These are phyloP conservation scores for Corrigiola litoralis DNA, from an alignment of 179 eudicot species.

Conservation along the genomic window DNA sequence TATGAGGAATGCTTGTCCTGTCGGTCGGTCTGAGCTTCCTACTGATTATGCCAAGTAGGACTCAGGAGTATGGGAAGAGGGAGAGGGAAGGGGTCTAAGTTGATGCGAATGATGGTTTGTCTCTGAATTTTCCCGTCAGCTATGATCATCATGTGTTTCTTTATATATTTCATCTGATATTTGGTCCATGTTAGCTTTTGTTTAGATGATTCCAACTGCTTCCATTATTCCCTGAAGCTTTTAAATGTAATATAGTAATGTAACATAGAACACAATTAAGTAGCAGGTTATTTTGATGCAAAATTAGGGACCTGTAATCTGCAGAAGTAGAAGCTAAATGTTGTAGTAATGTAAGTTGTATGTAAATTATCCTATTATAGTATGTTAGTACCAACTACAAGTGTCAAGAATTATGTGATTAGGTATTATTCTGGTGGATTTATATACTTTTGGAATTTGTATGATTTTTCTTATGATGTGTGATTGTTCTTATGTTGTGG, in stretches of 20 bases:
- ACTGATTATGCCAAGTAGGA: conserved; percentile 45
- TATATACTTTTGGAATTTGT: too few relatives aligned
- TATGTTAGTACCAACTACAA: not conserved
- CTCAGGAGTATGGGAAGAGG: conserved; percentile 30
- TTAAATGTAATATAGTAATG: conserved; percentile 12
- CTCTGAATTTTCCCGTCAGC: conserved; percentile 22
- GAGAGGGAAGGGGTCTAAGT: conserved; percentile 16
- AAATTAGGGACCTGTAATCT: conserved; percentile 12
- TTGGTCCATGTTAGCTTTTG: conserved; percentile 15
- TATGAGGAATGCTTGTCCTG: conserved; percentile 42
- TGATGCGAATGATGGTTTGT: conserved; percentile 8
- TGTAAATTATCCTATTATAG: too few relatives aligned
- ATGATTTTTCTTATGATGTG: too few relatives aligned
- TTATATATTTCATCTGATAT: conserved; percentile 14
- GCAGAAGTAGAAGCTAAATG: conserved; percentile 1
- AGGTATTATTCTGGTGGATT: not conserved
- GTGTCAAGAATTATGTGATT: not conserved
- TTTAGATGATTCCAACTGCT: not conserved
- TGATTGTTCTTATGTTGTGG: not conserved
- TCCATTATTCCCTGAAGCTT: not conserved
- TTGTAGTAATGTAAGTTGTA: conserved; percentile 18
- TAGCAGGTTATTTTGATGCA: conserved; percentile 14
- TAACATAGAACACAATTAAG: not conserved
- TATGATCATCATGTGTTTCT: conserved; percentile 31
- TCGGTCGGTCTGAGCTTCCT: conserved; percentile 42